Conservation (phyloP, 805 yeast species). For the Cyberlindnera misumaiensis region DNA sequence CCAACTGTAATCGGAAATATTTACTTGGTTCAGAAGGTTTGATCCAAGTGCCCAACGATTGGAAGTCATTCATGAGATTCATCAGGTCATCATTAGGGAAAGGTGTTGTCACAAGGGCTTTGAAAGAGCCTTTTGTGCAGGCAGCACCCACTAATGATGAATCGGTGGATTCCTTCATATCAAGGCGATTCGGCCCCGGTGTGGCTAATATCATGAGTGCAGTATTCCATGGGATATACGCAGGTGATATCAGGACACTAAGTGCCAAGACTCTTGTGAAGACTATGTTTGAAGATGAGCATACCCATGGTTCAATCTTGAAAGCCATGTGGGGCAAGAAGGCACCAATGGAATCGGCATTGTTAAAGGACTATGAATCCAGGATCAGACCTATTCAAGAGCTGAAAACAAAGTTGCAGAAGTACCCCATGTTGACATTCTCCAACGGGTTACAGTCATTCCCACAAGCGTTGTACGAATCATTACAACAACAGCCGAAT, state of each 20-base stretch:
- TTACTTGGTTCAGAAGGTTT: constrained; percentile 41
- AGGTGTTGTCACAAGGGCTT: constrained; percentile 36
- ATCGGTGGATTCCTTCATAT: constrained; percentile 57
- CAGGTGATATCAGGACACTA: constrained; percentile 65
- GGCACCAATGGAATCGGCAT: constrained; percentile 13
- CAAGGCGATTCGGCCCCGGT: constrained; percentile 58
- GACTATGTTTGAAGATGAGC: constrained; percentile 49
- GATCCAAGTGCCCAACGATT: constrained; percentile 46
- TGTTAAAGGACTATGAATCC: constrained; percentile 32
- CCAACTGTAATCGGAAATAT: constrained; percentile 69
- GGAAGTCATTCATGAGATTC: constrained; percentile 30
- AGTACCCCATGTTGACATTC: constrained; percentile 57
- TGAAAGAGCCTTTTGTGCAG: constrained; percentile 45
- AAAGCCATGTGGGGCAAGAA: constrained; percentile 33
- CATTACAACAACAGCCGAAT: constrained; percentile 33
- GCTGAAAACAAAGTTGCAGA: constrained; percentile 29
- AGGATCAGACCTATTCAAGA: constrained; percentile 34
- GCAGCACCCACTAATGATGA: constrained; percentile 45
- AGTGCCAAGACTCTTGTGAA: constrained; percentile 62
- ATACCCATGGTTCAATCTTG: constrained; percentile 50
- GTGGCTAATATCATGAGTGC: constrained; percentile 69
- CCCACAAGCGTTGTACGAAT: constrained; percentile 36
- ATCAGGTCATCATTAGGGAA: constrained; percentile 36
- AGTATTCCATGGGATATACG: constrained; percentile 82
- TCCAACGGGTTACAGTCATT: constrained; percentile 49